phyloP scores from a whole-genome alignment of 2,329 filamentous ascomycete species.

The Davidsoniella eucalypti region DNA sequence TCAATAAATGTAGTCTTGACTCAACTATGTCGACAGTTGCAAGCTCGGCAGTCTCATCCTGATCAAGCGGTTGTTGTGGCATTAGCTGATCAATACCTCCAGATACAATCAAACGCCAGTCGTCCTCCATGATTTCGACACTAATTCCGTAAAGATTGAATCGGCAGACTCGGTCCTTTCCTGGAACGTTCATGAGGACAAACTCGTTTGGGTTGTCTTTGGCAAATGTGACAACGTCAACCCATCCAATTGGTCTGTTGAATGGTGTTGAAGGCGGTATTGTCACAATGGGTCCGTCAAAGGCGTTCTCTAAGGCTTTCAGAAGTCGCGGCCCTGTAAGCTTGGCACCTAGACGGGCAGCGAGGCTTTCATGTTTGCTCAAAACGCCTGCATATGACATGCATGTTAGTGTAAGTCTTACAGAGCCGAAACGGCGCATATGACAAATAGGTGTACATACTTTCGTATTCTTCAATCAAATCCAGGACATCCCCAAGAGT shows the following conservation, averaged over 20 bases:
- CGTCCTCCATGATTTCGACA: slow-evolving; percentile 76
- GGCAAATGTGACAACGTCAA: slow-evolving; percentile 74
- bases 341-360: slow-evolving; percentile 68
- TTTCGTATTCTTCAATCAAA: slow-evolving; percentile 64
- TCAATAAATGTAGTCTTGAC: slow-evolving; percentile 57
- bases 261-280: slow-evolving; percentile 36
- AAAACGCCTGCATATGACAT: slow-evolving; percentile 39
- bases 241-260: slow-evolving; percentile 49
- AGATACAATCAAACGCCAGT: slow-evolving; percentile 69
- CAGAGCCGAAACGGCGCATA: background rate
- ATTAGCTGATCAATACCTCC: slow-evolving; percentile 67
- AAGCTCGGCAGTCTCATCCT: slow-evolving; percentile 74
- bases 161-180: slow-evolving; percentile 57
- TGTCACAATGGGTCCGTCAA: slow-evolving; percentile 58
- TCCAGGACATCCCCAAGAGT: slow-evolving; percentile 57
- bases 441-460: slow-evolving; percentile 19
- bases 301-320: slow-evolving; percentile 72
- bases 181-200: slow-evolving; percentile 48
- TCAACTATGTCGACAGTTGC: slow-evolving; percentile 74
- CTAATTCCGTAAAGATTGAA: slow-evolving; percentile 68
- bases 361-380: slow-evolving; percentile 72
- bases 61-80: slow-evolving; percentile 62
- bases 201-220: slow-evolving; percentile 68
- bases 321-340: slow-evolving; percentile 68
- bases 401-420: too few species aligned